Base-by-base conservation (phyloP, 768 basidiomycete genomes). In the Scleroderma citrinum region DNA sequence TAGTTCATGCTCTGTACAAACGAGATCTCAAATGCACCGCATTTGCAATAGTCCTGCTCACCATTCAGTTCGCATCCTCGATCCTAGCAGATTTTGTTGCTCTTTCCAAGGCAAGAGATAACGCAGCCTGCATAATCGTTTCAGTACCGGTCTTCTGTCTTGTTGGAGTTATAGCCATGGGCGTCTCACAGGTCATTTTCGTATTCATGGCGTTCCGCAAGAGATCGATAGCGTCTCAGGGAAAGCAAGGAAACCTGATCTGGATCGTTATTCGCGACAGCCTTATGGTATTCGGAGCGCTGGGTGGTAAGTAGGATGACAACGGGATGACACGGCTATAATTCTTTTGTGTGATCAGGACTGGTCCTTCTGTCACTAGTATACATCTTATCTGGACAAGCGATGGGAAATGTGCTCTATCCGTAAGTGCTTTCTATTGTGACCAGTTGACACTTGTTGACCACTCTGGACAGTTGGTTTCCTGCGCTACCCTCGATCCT, bases 261-360 rank as follows among this genome's bases (percentile, higher is more conserved):
- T 61, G 49, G 13, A 34, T 59, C 1, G 64, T 63, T 11, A 57
- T 63, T n/a, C 55, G 63, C 3, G 62, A 63, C 24, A 58, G 62
- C 24, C 3, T 56, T 2, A 5, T 56, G 2, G 53, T 48, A 7
- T 63, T 64, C 5, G 5, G 14, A 3, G 51, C 39, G 8, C 7
- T 63, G 16, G 16, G 19, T 19, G 48, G 61, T 62, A 19, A 61
- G 61, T 14, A 2, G 26, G 2, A 10, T 10, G 12, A 2, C 39
- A 3, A 12, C 17, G 10, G 41, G 14, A 31, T 16, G 8, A 41
- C 17, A 4, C 30, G 7, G 4, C 7, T 8, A n/a, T 45, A 19
- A n/a, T 57, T 14, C 53, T 1, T 16, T 26, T 3, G 5, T 11
- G 11, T 5, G 3, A 21, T 1, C 12, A 63, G 61, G 13, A 5